Evolutionary conservation across 2,329 filamentous ascomycete genomes (phyloP).

Genomic region (Malbranchea zuffiana): DNA sequence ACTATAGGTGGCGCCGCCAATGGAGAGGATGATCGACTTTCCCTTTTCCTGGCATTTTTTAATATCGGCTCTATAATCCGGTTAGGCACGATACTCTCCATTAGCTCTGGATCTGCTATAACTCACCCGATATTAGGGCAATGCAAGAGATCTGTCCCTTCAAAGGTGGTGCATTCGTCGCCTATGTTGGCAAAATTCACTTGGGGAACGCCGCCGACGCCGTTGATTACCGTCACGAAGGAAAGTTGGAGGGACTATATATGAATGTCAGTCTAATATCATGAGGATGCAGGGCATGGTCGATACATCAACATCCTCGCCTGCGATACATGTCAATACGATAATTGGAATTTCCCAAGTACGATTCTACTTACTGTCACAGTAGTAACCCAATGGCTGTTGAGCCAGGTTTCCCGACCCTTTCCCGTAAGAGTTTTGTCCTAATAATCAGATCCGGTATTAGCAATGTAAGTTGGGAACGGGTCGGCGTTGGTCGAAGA

Average conservation of each 20-base stretch:
- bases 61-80: slow-evolving; percentile 31
- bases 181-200: slow-evolving; percentile 56
- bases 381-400: slow-evolving; percentile 10
- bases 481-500: background rate
- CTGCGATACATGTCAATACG: background rate
- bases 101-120: slow-evolving; percentile 19
- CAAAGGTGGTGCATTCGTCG: slow-evolving; percentile 51
- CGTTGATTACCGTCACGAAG: slow-evolving; percentile 50
- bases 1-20: slow-evolving; percentile 59
- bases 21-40: slow-evolving; percentile 62
- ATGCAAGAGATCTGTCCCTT: slow-evolving; percentile 45
- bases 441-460: background rate
- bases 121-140: slow-evolving; percentile 56
- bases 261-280: slow-evolving; percentile 2
- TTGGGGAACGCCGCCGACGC: slow-evolving; percentile 26
- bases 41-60: slow-evolving; percentile 51
- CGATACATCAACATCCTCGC: slow-evolving; percentile 24
- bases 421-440: slow-evolving; percentile 49
- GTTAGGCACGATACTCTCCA: too few relatives aligned
- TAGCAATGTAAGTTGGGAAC: background rate
- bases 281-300: background rate
- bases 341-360: background rate
- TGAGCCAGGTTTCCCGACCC: slow-evolving; percentile 10
- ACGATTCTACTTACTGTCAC: slow-evolving; percentile 8
- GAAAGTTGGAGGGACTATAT: slow-evolving; percentile 51